These are phyloP conservation scores for Lachnellula suecica DNA, from an alignment of 2,329 filamentous ascomycete species.

Conservation along the genomic window DNA sequence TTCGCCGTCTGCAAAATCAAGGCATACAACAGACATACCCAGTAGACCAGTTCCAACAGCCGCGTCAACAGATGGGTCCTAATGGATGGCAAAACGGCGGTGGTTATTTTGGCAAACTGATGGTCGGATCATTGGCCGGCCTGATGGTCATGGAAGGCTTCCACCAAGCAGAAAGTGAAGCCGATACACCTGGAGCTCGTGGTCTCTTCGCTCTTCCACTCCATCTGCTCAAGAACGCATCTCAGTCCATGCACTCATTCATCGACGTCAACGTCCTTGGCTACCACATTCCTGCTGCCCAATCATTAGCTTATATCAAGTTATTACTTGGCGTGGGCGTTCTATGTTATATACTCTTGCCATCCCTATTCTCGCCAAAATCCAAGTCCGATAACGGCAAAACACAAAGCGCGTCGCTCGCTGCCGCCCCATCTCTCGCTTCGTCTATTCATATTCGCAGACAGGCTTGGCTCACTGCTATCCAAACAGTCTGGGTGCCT, in stretches of 20 bases:
- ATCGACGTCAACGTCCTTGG: conserved; percentile 51
- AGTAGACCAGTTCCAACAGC: conserved; percentile 41
- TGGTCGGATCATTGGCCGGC: conserved; percentile 89
- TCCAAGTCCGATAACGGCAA: conserved; percentile 51
- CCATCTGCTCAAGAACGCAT: conserved; percentile 51
- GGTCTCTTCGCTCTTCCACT: conserved; percentile 66
- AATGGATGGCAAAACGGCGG: conserved; percentile 54
- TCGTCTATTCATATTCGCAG: conserved; percentile 83
- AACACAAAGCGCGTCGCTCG: conserved; percentile 41
- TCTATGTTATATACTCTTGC: conserved; percentile 54
- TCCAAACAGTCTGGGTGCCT: conserved; percentile 91
- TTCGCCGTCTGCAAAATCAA: conserved; percentile 40
- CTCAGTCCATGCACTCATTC: conserved; percentile 41
- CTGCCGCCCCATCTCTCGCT: conserved; percentile 67
- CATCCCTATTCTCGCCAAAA: conserved; percentile 46
- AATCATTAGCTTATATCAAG: conserved; percentile 52
- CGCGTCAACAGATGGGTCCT: conserved; percentile 57
- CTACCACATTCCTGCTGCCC: conserved; percentile 45
- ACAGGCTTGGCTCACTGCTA: conserved; percentile 88
- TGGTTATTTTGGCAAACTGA: conserved; percentile 71
- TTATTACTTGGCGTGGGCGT: conserved; percentile 51
- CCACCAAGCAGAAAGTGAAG: conserved; percentile 59
- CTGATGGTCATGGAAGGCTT: conserved; percentile 89
- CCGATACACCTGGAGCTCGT: conserved; percentile 61
- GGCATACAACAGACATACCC: conserved; percentile 32